phyloP scores from a whole-genome alignment of 2,329 filamentous ascomycete species.

The Colletotrichum sp. region DNA sequence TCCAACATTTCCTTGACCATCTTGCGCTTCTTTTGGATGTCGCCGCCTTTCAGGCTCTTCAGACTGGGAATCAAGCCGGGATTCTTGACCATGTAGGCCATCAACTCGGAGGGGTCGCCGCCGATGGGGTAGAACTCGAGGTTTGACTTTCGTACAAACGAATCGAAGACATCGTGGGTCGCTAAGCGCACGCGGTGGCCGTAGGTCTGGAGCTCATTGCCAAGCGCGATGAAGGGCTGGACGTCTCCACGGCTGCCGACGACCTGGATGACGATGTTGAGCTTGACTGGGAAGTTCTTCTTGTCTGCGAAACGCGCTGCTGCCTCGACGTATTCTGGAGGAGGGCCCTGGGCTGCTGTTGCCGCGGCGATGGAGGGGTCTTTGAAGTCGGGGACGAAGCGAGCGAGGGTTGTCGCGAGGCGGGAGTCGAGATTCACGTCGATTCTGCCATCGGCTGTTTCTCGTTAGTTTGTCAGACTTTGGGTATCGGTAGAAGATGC shows the following conservation, averaged over 20 bases:
- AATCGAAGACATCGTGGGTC: constrained; percentile 54
- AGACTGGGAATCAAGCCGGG: constrained; percentile 32
- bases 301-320: not conserved
- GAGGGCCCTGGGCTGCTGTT: not conserved
- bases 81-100: constrained; percentile 34
- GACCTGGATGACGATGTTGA: constrained; percentile 62
- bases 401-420: constrained; percentile 9
- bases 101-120: constrained; percentile 52
- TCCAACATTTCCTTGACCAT: constrained; percentile 28
- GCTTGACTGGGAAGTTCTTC: constrained; percentile 10
- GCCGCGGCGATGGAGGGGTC: not conserved
- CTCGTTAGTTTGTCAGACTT: not conserved
- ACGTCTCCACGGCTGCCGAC: constrained; percentile 59
- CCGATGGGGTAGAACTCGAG: constrained; percentile 62
- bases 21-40: constrained; percentile 29
- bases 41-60: constrained; percentile 28
- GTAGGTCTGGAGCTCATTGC: constrained; percentile 49
- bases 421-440: constrained; percentile 20
- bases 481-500: not conserved
- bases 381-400: constrained; percentile 16
- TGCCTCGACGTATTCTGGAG: constrained; percentile 9
- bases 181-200: constrained; percentile 58
- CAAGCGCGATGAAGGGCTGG: constrained; percentile 60
- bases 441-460: constrained; percentile 13
- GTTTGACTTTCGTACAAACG: constrained; percentile 51